Evolutionary conservation across 2,329 filamentous ascomycete genomes (phyloP).

Genomic region (Neonectria faginata): DNA sequence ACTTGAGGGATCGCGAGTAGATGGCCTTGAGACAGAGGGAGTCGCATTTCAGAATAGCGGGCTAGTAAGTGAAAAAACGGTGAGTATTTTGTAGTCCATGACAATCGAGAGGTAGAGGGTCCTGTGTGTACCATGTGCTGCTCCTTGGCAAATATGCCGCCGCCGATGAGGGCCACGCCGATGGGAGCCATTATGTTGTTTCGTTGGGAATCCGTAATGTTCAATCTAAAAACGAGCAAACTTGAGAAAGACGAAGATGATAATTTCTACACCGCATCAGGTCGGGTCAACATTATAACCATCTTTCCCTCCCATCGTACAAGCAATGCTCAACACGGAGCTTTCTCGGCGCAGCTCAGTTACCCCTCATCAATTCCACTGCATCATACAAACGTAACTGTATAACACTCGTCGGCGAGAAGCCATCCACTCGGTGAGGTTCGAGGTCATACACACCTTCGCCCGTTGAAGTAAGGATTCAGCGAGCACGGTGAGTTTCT

Average conservation of each 20-base stretch:
- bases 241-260: background rate
- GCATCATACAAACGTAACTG: background rate
- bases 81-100: background rate
- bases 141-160: conserved; percentile 71
- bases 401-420: background rate
- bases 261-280: background rate
- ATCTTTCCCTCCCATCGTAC: background rate
- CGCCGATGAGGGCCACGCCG: conserved; percentile 71
- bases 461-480: background rate
- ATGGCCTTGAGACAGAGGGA: conserved; percentile 70
- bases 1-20: conserved; percentile 72
- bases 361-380: conserved; percentile 7
- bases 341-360: conserved; percentile 6
- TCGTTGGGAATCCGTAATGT: background rate
- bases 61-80: conserved; percentile 48
- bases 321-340: conserved; percentile 6
- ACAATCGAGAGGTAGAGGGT: background rate
- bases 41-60: conserved; percentile 67
- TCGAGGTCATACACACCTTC: background rate
- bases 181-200: conserved; percentile 50
- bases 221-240: background rate
- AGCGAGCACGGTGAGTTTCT: background rate
- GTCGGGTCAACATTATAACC: background rate
- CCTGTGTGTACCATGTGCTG: conserved; percentile 62
- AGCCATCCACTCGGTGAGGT: background rate